These are phyloP conservation scores for Pulveroboletus sp. DNA, from an alignment of 768 basidiomycete genomes.

Conservation along the genomic window DNA sequence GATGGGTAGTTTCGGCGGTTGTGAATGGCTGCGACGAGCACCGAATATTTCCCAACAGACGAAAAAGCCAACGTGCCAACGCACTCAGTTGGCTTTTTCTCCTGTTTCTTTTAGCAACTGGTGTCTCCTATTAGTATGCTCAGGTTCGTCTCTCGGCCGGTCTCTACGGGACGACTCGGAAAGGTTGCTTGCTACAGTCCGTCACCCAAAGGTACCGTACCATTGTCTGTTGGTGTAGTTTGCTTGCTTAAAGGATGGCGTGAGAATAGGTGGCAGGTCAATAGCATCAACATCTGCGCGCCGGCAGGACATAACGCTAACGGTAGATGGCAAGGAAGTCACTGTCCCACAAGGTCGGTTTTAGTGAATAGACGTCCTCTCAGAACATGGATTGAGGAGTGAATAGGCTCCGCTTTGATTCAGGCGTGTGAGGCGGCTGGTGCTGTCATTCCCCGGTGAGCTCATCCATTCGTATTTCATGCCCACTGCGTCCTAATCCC, in stretches of 20 bases:
- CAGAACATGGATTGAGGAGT: slow-evolving; percentile 6
- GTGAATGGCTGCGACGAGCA: slow-evolving; percentile 45
- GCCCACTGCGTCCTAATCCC: slow-evolving; percentile 12
- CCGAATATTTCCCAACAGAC: slow-evolving; percentile 16
- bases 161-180: slow-evolving; percentile 66
- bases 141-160: slow-evolving; percentile 64
- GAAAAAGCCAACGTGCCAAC: slow-evolving; percentile 13
- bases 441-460: slow-evolving; percentile 70
- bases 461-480: slow-evolving; percentile 7
- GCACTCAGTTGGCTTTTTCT: slow-evolving; percentile 21
- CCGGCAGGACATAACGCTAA: slow-evolving; percentile 81
- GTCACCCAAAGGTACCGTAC: slow-evolving; percentile 30
- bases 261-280: slow-evolving; percentile 47
- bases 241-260: slow-evolving; percentile 1
- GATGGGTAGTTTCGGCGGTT: slow-evolving; percentile 32
- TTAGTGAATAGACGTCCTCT: slow-evolving; percentile 1
- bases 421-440: slow-evolving; percentile 94
- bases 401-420: slow-evolving; percentile 84
- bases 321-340: slow-evolving; percentile 95
- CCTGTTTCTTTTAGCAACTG: slow-evolving; percentile 10
- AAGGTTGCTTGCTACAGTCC: slow-evolving; percentile 46
- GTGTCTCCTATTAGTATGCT: slow-evolving; percentile 44
- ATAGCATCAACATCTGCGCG: slow-evolving; percentile 63
- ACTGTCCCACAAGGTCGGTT: slow-evolving; percentile 89
- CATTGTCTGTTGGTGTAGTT: background rate